phyloP scores from a whole-genome alignment of 176 grass and related monocot genomes.

The Hordeum vulgare region DNA sequence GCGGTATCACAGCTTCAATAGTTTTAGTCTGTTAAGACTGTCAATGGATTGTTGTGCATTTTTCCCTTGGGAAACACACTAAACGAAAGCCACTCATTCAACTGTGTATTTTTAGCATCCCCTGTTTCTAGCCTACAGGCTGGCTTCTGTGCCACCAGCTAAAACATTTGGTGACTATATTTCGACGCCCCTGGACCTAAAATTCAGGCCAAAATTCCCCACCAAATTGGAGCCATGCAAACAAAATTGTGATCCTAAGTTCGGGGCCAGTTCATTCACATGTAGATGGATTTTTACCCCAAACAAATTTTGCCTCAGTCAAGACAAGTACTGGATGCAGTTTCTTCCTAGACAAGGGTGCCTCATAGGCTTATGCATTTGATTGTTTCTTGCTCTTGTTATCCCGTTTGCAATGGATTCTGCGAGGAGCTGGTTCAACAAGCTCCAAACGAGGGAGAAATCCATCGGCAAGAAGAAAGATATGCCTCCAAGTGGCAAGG shows the following conservation, averaged over 20 bases:
- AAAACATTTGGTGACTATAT: constrained; percentile 35
- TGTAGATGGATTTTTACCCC: not conserved
- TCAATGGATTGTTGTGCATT: not conserved
- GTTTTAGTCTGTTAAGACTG: not conserved
- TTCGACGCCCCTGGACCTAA: not conserved
- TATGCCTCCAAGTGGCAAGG: constrained; percentile 60
- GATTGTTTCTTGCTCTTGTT: not conserved
- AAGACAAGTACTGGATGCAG: not conserved
- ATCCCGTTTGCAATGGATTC: constrained; percentile 57
- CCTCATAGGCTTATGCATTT: constrained; percentile 12
- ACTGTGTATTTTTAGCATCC: constrained; percentile 26
- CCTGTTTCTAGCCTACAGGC: not conserved
- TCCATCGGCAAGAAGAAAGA: constrained; percentile 72
- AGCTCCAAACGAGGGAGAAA: constrained; percentile 91
- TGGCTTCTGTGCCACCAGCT: constrained; percentile 25
- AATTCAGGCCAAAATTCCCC: constrained; percentile 15
- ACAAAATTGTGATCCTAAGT: not conserved
- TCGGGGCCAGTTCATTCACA: not conserved
- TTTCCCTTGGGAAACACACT: not conserved
- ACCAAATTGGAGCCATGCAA: constrained; percentile 8
- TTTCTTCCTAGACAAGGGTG: not conserved
- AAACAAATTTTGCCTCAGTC: not conserved
- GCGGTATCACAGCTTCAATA: not conserved
- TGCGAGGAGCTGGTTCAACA: constrained; percentile 85
- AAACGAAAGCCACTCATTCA: constrained; percentile 30